Evolutionary conservation across 2,329 filamentous ascomycete genomes (phyloP), one percentile per base, ranked within the genome.

Genomic region (Aspergillus intermedius): DNA sequence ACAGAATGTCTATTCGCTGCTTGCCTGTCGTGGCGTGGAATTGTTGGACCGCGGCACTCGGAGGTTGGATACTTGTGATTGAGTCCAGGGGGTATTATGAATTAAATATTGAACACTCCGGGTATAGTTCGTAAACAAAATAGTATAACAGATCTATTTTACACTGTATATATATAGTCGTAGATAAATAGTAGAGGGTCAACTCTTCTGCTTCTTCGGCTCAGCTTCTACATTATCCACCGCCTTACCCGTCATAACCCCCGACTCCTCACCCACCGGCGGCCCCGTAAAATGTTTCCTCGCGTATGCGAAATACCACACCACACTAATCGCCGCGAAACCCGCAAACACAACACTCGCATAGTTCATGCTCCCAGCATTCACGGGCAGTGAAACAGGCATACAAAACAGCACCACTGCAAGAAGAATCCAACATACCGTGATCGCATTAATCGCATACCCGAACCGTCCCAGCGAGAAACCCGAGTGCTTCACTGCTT

Each of bases 371-470:
- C 68, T 73, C 10, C 64, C 65, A 3, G 81, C 63, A 9, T 74
- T 71, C 3, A 84, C 80, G 0, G 81, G 78, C 8, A 85, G 63
- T 3, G 77, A 75, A 5, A 80, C 77, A 2, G 82, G 87, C 84
- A 91, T 87, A 63, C 84, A 89, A 72, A 89, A 91, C 41, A 91
- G 71, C 48, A 87, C 77, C 13, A 88, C 77, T 1, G 85, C 79
- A 15, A 91, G 74, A 28, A 73, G 66, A 49, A 90, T 88, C 86
- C 86, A 91, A 35, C 73, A 67, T n/a, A 89, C 66, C 45, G 83
- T 86, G 40, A 82, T 67, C 30, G 79, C 65, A 62, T 91, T 91
- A 64, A 89, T 85, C 4, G 74, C 62, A 60, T 77, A 81, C 0
- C 87, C 87, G 54, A 88, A 83, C 42, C 69, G 76, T 4, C 87